Evolutionary conservation across 768 basidiomycete species (phyloP), one percentile per base, ranked within the genome.

Genomic region (Panaeolus cyanescens): DNA sequence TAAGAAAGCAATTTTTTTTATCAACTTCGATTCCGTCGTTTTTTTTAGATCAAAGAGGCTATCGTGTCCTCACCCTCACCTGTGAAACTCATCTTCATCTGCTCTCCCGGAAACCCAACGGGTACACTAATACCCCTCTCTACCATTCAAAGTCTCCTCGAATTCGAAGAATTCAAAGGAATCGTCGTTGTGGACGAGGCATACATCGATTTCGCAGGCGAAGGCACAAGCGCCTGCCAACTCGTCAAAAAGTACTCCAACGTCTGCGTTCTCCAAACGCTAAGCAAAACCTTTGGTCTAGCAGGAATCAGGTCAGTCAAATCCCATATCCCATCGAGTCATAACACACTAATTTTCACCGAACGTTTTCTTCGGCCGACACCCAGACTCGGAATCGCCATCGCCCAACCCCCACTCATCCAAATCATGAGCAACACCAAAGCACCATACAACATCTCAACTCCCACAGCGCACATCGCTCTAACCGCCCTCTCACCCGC

Each of bases 101-200:
- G 95, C 74, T 98, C 96, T 1, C 97, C 97, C 2, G 97, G 97
- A 2, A 99, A 99, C 72, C 97, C 97, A 0, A 96, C 95, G 0
- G 95, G 95, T 8, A 98, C 96, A 0, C 74, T 89, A 28, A 86
- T 99, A 56, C 83, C 93, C 0, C 83, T 96, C 25, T 68, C 81
- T 9, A 82, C 88, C 12, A 79, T 99, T 61, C 83, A 85, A 1
- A 68, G 82, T 9, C 74, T 99, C 15, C 78, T 96, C 25, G 88
- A 95, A 31, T 92, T 92, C 73, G 82, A 87, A 8, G 79, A 80
- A 0, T 99, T 92, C 84, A 93, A 88, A 66, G 97, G 97, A 7
- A 87, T 99, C 62, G 89, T 98, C 36, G 83, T 96, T 30, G 89
- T 99, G 5, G 97, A 99, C 70, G 97, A 99, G 73, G 97, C 97